These are phyloP conservation scores for Sporothrix pallida DNA, from an alignment of 2,329 filamentous ascomycete species.

Conservation along the genomic window DNA sequence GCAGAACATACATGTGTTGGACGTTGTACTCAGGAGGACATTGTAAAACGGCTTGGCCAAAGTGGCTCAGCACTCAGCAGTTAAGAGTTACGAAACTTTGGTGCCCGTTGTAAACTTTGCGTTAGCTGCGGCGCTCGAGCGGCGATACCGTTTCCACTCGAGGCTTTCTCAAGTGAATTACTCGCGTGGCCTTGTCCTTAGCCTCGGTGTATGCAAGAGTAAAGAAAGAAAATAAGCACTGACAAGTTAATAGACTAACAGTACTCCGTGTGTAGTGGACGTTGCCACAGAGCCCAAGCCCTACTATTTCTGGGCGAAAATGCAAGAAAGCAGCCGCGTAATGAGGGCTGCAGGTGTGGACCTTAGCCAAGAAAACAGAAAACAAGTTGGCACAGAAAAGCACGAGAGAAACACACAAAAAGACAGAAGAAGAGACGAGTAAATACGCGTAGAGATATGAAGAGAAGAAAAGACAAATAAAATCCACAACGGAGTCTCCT, in stretches of 20 bases:
- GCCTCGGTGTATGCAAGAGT: not conserved
- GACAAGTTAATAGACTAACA: not conserved
- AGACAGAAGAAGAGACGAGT: not conserved
- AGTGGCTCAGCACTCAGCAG: conserved; percentile 18
- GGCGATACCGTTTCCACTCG: not conserved
- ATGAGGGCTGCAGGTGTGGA: conserved; percentile 22
- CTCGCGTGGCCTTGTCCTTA: not conserved
- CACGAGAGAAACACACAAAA: not conserved
- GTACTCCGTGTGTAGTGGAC: not conserved
- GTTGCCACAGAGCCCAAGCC: conserved; percentile 5
- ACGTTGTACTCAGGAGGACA: not conserved
- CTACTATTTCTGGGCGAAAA: not conserved
- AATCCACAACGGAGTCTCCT: not conserved
- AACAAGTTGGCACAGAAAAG: not conserved
- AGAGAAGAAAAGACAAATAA: conserved; percentile 3
- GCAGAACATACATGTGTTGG: not conserved
- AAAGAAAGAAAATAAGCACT: not conserved
- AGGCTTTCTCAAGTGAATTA: not conserved
- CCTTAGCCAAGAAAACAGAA: not conserved
- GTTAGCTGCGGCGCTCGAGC: not conserved
- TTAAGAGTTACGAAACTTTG: not conserved
- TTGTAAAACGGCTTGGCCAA: conserved; percentile 4
- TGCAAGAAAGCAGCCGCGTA: conserved; percentile 13
- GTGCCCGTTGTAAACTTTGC: not conserved
- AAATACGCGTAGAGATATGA: not conserved